Conservation (phyloP, 805 yeast genomes). For the Blastobotrys parvus region DNA sequence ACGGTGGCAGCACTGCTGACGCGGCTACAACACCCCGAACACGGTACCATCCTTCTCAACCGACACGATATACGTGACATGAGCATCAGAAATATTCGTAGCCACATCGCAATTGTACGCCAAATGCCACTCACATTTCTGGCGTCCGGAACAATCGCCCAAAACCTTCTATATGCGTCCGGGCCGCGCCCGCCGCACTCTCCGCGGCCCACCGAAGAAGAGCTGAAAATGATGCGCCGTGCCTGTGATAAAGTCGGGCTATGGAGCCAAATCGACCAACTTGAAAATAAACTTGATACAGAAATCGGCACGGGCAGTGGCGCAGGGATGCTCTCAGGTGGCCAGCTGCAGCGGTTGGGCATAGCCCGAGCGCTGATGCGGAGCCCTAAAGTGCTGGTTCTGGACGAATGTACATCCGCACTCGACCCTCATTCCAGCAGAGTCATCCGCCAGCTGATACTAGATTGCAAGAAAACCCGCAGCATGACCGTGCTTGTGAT, state of each 20-base stretch:
- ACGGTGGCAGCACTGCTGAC: constrained; percentile 55
- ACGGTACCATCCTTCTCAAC: constrained; percentile 37
- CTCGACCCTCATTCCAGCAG: constrained; percentile 58
- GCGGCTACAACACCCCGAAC: constrained; percentile 39
- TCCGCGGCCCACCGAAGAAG: background rate
- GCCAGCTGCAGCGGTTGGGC: constrained; percentile 80
- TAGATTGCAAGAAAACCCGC: constrained; percentile 24
- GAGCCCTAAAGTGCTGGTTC: constrained; percentile 50
- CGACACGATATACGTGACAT: constrained; percentile 41
- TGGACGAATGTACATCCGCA: constrained; percentile 90
- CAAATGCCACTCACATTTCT: constrained; percentile 61
- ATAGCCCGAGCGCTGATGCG: constrained; percentile 75
- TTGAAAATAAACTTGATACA: constrained; percentile 56
- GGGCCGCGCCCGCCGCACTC: background rate
- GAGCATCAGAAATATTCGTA: constrained; percentile 42
- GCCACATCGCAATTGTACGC: constrained; percentile 56
- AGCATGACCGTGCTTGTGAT: constrained; percentile 50
- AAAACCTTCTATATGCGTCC: constrained; percentile 55
- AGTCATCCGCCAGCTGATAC: constrained; percentile 43
- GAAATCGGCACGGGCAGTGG: constrained; percentile 41
- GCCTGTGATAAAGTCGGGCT: constrained; percentile 41
- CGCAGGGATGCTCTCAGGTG: constrained; percentile 58
- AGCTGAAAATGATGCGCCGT: constrained; percentile 27
- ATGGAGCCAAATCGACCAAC: constrained; percentile 40
- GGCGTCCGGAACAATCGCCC: constrained; percentile 55